Base-by-base conservation (phyloP, 352 stramenopile species). In the Phytophthora capsici region DNA sequence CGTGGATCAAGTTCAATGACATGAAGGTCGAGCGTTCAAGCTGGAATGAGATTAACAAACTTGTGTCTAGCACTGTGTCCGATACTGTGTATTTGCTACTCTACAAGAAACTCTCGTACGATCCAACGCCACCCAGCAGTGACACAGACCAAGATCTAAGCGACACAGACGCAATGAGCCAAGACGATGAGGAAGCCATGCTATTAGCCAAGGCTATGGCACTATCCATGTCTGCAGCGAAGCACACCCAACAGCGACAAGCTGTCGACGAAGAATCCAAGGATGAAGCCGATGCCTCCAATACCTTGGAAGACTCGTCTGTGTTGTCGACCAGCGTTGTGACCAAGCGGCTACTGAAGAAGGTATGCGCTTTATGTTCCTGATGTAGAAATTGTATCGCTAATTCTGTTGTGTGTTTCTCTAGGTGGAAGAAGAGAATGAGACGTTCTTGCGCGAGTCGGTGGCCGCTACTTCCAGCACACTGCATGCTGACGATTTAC, bases 1-100 rank as follows among this genome's bases (percentile, higher is more conserved):
- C 91, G 8, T 97, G 91, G 91, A 91, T 96, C 53, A 96, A 96
- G 44, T 96, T 97, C 23, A 97, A 97, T 59, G 91, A 97, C 69
- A 88, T 66, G 36, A 91, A 89, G 44, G 83, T 97, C 8, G 75
- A 91, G 53, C 66, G 71, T 6, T 94, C 90, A 1, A 89, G 63
- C 54, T 96, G 89, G 90, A 72, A 71, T 17, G 90, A 96, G 45
- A 93, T 97, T 49, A 90, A 91, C 41, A 63, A 69, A n/a, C 60
- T 82, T 1, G 82, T 96, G 23, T 68, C 75, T 2, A 88, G 79
- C 55, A 96, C 90, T 7, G 86, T 95, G 25, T 96, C 89, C 4
- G 89, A 96, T 56, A 89, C 90, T 10, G 90, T 94, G 8, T 97
- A 96, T 63, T 60, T 97, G 60, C 55, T 97, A 28, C 75, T 97